Evolutionary conservation across 768 basidiomycete genomes (phyloP).

Genomic region (Bullera alba): DNA sequence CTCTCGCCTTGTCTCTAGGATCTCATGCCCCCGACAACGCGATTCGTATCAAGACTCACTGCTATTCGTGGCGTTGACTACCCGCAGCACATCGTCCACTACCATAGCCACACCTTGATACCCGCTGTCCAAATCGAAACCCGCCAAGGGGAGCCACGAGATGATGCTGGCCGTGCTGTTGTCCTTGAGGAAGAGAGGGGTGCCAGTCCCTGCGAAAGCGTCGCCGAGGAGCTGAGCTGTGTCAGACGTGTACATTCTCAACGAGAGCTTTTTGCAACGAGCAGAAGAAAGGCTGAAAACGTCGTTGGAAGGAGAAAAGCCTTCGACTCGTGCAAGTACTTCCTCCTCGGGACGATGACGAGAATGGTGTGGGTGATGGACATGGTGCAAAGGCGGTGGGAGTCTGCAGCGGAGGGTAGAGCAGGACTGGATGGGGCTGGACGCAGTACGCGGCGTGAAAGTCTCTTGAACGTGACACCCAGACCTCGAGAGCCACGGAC

Average conservation of each 20-base stretch:
- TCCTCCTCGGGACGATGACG: no score
- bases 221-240: conserved; percentile 15
- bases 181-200: conserved; percentile 16
- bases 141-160: conserved; percentile 5
- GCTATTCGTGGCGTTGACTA: conserved; percentile 3
- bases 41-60: conserved; percentile 7
- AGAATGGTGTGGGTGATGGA: background rate
- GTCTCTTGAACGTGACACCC: background rate
- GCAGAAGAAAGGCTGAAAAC: no score
- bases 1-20: background rate
- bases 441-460: background rate
- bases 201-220: conserved; percentile 5
- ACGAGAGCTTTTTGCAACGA: no score
- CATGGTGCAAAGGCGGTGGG: background rate
- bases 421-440: background rate
- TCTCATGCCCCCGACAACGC: background rate
- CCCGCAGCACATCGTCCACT: conserved; percentile 27
- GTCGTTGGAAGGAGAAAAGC: no score
- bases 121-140: conserved; percentile 1
- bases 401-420: background rate
- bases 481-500: background rate
- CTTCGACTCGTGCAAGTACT: no score
- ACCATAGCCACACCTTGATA: conserved; percentile 22
- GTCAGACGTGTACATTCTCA: background rate
- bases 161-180: conserved; percentile 4